Evolutionary conservation across 2,329 filamentous ascomycete genomes (phyloP).

Genomic region (Nemania bipapillata): DNA sequence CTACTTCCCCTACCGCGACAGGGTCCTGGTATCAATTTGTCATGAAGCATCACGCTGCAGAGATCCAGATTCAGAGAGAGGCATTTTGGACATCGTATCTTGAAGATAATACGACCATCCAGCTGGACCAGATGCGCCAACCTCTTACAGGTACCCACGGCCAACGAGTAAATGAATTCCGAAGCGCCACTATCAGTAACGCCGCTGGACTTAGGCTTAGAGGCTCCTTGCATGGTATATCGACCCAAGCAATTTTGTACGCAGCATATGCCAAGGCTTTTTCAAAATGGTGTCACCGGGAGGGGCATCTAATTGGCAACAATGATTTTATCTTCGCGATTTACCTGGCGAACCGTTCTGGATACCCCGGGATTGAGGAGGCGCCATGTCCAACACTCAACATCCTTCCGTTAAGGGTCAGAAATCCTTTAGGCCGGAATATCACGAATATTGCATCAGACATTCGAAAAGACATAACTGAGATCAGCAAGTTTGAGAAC

Average conservation of each 20-base stretch:
- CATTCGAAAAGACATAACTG: constrained; percentile 75
- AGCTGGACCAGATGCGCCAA: neutral
- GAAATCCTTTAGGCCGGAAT: constrained; percentile 43
- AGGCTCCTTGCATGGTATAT: constrained; percentile 63
- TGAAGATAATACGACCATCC: constrained; percentile 30
- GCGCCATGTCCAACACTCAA: constrained; percentile 77
- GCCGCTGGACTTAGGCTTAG: constrained; percentile 37
- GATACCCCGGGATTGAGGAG: constrained; percentile 61
- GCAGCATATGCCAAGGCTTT: constrained; percentile 71
- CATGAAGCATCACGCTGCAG: constrained; percentile 37
- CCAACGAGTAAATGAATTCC: constrained; percentile 37
- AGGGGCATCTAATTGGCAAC: constrained; percentile 8
- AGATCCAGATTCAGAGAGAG: constrained; percentile 37
- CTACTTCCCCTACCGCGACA: neutral
- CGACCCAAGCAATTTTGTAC: constrained; percentile 79
- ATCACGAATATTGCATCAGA: constrained; percentile 64
- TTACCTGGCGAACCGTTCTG: constrained; percentile 81
- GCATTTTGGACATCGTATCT: constrained; percentile 63
- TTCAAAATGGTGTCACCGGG: constrained; percentile 29
- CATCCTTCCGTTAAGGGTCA: constrained; percentile 76
- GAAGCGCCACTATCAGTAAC: constrained; percentile 35
- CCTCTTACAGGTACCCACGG: neutral
- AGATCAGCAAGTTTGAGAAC: constrained; percentile 67
- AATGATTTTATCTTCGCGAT: constrained; percentile 74
- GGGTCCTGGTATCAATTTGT: constrained; percentile 47